Evolutionary conservation across 768 basidiomycete species (phyloP).

Genomic region (Lactarius sanguifluus): DNA sequence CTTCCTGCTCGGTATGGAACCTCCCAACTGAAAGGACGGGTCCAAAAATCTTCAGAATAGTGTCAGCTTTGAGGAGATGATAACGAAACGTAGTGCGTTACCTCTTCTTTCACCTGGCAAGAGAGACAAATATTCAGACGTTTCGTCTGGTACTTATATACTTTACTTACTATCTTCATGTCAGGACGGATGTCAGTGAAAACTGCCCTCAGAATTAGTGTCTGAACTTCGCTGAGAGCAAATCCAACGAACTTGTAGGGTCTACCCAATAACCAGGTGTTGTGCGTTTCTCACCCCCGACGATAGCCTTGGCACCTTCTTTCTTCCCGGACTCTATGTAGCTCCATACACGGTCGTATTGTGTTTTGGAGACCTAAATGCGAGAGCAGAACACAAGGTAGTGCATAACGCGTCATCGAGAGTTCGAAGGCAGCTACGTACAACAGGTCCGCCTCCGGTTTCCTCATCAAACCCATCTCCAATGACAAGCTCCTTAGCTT

Average conservation of each 20-base stretch:
- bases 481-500: conserved; percentile 67
- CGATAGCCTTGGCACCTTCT: conserved; percentile 73
- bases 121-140: background rate
- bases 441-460: conserved; percentile 80
- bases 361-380: conserved; percentile 70
- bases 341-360: conserved; percentile 82
- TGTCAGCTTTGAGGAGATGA: background rate
- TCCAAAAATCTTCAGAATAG: conserved; percentile 75
- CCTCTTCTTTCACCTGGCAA: conserved; percentile 68
- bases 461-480: conserved; percentile 80
- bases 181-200: conserved; percentile 75
- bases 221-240: background rate
- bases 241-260: conserved; percentile 68
- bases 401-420: background rate
- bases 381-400: background rate
- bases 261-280: conserved; percentile 87
- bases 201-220: conserved; percentile 46
- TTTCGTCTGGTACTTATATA: conserved; percentile 8
- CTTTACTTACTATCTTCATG: conserved; percentile 77
- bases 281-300: conserved; percentile 78
- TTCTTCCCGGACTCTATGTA: conserved; percentile 87
- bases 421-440: conserved; percentile 39
- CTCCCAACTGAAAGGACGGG: conserved; percentile 83
- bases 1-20: conserved; percentile 88
- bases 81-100: conserved; percentile 27